Conservation (phyloP, 139 green algal genomes). For the Chlamydomonas asymmetrica region DNA sequence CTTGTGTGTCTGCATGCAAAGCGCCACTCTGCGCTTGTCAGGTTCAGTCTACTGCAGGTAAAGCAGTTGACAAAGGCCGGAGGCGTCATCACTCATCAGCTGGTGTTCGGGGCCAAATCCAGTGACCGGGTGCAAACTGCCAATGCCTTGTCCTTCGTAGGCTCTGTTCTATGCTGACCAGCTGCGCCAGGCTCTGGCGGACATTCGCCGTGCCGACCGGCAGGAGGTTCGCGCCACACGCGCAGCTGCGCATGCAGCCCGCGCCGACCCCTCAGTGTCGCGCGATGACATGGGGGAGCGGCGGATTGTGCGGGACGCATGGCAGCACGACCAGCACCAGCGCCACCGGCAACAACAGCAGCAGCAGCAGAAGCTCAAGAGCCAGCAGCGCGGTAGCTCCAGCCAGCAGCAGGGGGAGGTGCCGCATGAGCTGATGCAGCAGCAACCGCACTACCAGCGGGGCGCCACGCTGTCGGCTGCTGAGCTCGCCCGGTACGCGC, state of each 20-base stretch:
- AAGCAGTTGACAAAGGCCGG: background rate
- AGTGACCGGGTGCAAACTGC: background rate
- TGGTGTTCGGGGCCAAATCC: background rate
- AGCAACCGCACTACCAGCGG: background rate
- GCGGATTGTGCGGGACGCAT: no score
- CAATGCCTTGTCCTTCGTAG: background rate
- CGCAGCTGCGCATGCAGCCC: no score
- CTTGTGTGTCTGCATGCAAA: background rate
- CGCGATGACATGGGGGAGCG: no score
- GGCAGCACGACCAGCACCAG: background rate
- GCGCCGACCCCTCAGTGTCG: no score
- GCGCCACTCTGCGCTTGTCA: no score
- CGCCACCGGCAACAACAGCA: background rate
- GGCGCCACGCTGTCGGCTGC: background rate
- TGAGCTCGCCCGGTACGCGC: background rate
- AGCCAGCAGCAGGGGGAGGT: background rate
- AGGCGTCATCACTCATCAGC: background rate
- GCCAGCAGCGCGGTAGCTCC: background rate
- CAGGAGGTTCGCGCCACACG: no score
- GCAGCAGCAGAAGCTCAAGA: background rate
- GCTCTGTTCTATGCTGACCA: slow-evolving; percentile 19
- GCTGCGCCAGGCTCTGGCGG: slow-evolving; percentile 14
- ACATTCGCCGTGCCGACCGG: slow-evolving; percentile 10
- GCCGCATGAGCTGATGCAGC: background rate
- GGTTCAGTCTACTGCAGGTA: no score